Evolutionary conservation across 768 basidiomycete genomes (phyloP).

Genomic region (Trametes cingulata): DNA sequence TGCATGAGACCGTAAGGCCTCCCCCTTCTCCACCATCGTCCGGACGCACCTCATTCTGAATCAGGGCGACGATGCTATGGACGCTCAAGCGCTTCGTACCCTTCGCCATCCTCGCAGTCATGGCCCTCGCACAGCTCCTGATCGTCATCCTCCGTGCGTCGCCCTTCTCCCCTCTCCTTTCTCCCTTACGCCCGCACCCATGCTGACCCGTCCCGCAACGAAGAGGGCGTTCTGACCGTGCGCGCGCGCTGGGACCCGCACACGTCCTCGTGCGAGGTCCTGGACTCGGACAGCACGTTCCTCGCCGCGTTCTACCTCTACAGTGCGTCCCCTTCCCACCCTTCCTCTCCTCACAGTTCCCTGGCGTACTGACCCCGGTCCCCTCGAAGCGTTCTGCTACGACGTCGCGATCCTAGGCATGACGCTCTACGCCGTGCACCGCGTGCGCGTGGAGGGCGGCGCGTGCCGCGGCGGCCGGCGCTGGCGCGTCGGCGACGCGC

Average conservation of each 20-base stretch:
- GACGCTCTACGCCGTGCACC: constrained; percentile 14
- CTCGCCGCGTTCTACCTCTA: constrained; percentile 11
- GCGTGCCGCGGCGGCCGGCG: neutral
- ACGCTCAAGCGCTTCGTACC: neutral
- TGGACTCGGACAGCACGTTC: neutral
- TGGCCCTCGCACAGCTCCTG: neutral
- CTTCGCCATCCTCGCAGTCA: neutral
- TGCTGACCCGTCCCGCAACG: neutral
- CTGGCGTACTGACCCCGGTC: neutral
- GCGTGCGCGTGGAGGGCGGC: neutral
- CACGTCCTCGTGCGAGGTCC: neutral
- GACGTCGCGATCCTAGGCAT: constrained; percentile 13
- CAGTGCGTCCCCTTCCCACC: constrained; percentile 2
- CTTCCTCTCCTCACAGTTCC: neutral
- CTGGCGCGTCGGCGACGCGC: constrained; percentile 9
- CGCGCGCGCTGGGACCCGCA: constrained; percentile 1
- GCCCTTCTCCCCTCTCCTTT: too few species aligned
- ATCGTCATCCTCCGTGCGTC: constrained; percentile 4
- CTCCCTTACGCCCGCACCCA: too few species aligned
- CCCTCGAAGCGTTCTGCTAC: constrained; percentile 12
- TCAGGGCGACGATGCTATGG: constrained; percentile 1
- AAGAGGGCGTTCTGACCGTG: constrained; percentile 4
- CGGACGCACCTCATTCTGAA: neutral
- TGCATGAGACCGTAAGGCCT: neutral
- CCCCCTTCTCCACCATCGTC: neutral